Base-by-base conservation (phyloP, 2,329 filamentous ascomycete species). In the Aspergillus aculeatus region DNA sequence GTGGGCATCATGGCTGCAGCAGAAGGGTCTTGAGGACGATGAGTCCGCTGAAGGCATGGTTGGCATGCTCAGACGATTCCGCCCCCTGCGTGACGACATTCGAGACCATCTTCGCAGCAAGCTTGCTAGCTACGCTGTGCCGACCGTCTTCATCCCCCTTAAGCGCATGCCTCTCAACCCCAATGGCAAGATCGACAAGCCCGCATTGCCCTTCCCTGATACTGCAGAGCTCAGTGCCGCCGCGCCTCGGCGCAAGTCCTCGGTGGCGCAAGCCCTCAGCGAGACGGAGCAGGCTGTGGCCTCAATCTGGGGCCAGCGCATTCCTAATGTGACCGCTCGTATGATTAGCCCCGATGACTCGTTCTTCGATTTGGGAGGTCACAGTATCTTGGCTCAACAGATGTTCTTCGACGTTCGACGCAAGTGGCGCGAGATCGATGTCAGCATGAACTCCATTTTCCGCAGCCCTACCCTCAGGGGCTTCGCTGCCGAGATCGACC, bases 151-250 rank as follows among this genome's bases (percentile, higher is more conserved):
- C 64, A 89, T 95, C 47, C 84, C 88, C 0, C 84, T 95, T 58
- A 82, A 86, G 62, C 86, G 86, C 58, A 83, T 94, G 63, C 90
- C 90, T 1, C 76, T 94, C n/a, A 93, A 91, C 73, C 89, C 89
- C n/a, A 92, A 92, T 66, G 89, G 90, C 68, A 95, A 95, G 77
- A 85, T 94, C 47, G 91, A 96, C 75, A 89, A 87, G 75, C 88
- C 90, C 14, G 86, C 85, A 2, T 80, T 96, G 55, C 91, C 91
- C 0, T 95, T 93, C 83, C 93, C 87, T 44, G 91, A 94, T 74
- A 86, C 86, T 24, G 84, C 85, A 12, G 84, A 90, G 67, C 81
- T 89, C 35, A 83, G 83, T 50, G 83, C 84, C 31, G 84, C 83
- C 4, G 81, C 81, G 58, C 80, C 78, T 32, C 78, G 80, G 56